A percentile compares a stretch with the other conserved stretches of the same genome.
These are phyloP conservation scores for Geranomyces variabilis DNA, from an alignment of 192 early-diverging fungal species.

Conservation along the genomic window DNA sequence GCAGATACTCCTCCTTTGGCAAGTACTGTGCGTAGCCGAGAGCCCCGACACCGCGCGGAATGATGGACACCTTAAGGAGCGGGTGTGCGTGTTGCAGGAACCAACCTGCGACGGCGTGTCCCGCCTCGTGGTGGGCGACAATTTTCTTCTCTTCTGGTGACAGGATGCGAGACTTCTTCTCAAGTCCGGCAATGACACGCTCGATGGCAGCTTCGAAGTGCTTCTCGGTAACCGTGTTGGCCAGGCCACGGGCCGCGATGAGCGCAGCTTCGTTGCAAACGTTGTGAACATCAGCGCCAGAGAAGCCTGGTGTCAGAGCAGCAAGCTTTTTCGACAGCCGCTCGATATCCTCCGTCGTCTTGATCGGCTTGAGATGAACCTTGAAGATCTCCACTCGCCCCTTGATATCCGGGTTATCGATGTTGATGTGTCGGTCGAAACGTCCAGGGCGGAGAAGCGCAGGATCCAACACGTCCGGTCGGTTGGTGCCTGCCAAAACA, in stretches of 20 bases:
- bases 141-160: slow-evolving; percentile 98
- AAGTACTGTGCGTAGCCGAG: slow-evolving; percentile 99
- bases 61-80: slow-evolving; percentile 96
- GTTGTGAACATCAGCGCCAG: slow-evolving; percentile 96
- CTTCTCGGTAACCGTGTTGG: slow-evolving; percentile 74
- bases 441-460: slow-evolving; percentile 96
- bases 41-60: slow-evolving; percentile 92
- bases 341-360: slow-evolving; percentile 70
- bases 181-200: slow-evolving; percentile 95
- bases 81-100: slow-evolving; percentile 95
- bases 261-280: slow-evolving; percentile 99
- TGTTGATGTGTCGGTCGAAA: slow-evolving; percentile 97
- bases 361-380: slow-evolving; percentile 92
- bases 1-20: slow-evolving; percentile 95
- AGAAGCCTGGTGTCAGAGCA: slow-evolving; percentile 96
- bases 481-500: slow-evolving; percentile 96
- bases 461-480: slow-evolving; percentile 94
- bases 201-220: slow-evolving; percentile 99
- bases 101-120: slow-evolving; percentile 98
- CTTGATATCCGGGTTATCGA: slow-evolving; percentile 96
- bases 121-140: slow-evolving; percentile 99
- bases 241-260: slow-evolving; percentile 88
- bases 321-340: slow-evolving; percentile 83
- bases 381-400: slow-evolving; percentile 95
- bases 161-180: slow-evolving; percentile 95